phyloP scores from a whole-genome alignment of 257 asterid genomes.

The Avicennia marina region DNA sequence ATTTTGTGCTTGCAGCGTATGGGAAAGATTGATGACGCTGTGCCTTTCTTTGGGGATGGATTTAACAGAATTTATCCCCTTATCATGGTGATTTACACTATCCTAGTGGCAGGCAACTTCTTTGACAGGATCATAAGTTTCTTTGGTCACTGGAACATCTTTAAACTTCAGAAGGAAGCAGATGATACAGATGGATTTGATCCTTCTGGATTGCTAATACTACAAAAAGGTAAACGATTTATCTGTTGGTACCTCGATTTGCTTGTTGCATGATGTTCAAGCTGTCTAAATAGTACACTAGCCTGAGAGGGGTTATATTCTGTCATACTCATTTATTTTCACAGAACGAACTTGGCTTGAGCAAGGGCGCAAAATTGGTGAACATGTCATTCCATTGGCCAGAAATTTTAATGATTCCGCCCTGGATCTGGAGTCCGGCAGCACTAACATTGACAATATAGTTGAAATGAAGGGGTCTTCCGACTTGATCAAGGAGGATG shows the following conservation, averaged over 20 bases:
- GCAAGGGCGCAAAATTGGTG: constrained; percentile 91
- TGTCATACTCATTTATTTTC: constrained; percentile 14
- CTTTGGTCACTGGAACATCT: constrained; percentile 93
- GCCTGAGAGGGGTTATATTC: background rate
- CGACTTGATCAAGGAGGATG: constrained; percentile 40
- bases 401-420: constrained; percentile 70
- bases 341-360: constrained; percentile 91
- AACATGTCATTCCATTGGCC: constrained; percentile 94
- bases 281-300: too few species aligned
- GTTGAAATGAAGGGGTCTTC: constrained; percentile 48
- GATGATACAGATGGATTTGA: constrained; percentile 95
- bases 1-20: constrained; percentile 59
- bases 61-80: constrained; percentile 95
- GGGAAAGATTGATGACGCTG: constrained; percentile 93
- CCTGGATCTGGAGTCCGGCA: constrained; percentile 72
- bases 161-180: constrained; percentile 61
- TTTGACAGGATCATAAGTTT: constrained; percentile 76
- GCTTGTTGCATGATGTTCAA: background rate
- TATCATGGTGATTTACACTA: constrained; percentile 90
- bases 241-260: background rate
- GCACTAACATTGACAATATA: constrained; percentile 30
- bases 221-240: constrained; percentile 67
- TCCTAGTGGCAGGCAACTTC: constrained; percentile 94
- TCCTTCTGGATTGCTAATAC: constrained; percentile 90
- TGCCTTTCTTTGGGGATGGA: constrained; percentile 87